Percentiles rank a stretch among this genome's conserved stretches.
Evolutionary conservation across 805 yeast species (phyloP).

Genomic region (Monosporozyma servazzii): DNA sequence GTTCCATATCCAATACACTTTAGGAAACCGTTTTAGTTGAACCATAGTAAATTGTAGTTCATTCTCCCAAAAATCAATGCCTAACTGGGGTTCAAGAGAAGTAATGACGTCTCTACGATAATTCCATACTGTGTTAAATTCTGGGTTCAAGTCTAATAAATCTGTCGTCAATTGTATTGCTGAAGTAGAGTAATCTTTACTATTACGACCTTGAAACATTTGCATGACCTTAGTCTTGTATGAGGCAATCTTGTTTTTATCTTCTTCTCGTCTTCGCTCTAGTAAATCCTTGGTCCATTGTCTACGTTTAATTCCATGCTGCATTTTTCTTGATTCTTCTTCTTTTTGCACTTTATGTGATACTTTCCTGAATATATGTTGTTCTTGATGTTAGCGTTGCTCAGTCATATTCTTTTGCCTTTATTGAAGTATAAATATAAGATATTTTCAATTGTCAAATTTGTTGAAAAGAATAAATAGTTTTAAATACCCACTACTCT

Average conservation of each 20-base stretch:
- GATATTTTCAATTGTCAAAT: neutral
- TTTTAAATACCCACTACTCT: no score
- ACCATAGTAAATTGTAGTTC: constrained; percentile 57
- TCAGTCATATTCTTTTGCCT: neutral
- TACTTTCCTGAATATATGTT: neutral
- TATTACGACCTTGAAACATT: constrained; percentile 33
- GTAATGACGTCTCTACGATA: constrained; percentile 64
- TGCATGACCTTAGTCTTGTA: constrained; percentile 41
- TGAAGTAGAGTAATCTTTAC: constrained; percentile 27
- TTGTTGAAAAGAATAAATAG: neutral
- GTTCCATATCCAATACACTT: constrained; percentile 95
- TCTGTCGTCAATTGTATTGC: constrained; percentile 47
- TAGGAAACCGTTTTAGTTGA: constrained; percentile 61
- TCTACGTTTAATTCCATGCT: constrained; percentile 68
- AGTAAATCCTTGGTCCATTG: constrained; percentile 48
- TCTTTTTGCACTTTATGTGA: neutral
- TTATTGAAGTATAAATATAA: neutral
- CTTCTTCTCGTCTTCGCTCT: constrained; percentile 43
- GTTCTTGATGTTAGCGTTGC: neutral
- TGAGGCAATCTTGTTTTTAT: constrained; percentile 47
- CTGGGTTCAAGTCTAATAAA: constrained; percentile 65
- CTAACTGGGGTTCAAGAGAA: constrained; percentile 14
- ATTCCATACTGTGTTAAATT: constrained; percentile 85
- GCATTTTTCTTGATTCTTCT: constrained; percentile 1
- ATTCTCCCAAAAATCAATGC: constrained; percentile 30